phyloP scores from a whole-genome alignment of 441 rosid genomes.

The Jatropha podagrica region DNA sequence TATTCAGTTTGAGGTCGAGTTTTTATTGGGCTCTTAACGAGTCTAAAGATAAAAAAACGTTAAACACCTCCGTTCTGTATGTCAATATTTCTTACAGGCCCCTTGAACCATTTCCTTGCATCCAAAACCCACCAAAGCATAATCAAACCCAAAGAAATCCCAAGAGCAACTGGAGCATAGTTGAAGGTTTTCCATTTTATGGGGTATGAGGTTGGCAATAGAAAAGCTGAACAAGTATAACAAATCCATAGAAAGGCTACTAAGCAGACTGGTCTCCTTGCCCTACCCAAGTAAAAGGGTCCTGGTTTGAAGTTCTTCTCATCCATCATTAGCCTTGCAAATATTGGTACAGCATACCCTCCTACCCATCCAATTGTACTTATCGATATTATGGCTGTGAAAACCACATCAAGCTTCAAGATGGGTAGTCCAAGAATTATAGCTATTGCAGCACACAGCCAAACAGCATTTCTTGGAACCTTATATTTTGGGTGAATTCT shows the following conservation, averaged over 20 bases:
- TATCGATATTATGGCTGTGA: constrained; percentile 58
- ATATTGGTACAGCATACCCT: constrained; percentile 57
- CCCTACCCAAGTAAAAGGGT: constrained; percentile 55
- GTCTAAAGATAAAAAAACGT: too few relatives aligned
- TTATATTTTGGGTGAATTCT: constrained; percentile 50
- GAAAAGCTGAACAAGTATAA: constrained; percentile 53
- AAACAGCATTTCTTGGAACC: constrained; percentile 59
- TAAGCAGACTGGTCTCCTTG: constrained; percentile 51
- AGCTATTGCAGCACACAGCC: constrained; percentile 55
- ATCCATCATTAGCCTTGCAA: constrained; percentile 46
- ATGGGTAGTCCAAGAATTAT: constrained; percentile 59
- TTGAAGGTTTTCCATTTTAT: constrained; percentile 48
- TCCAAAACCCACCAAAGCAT: constrained; percentile 59
- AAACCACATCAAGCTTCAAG: constrained; percentile 47
- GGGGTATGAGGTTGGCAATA: constrained; percentile 53
- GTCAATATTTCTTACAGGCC: constrained; percentile 56
- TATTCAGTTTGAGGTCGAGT: too few relatives aligned
- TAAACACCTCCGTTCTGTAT: not conserved
- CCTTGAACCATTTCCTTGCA: constrained; percentile 63
- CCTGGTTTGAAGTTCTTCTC: constrained; percentile 57
- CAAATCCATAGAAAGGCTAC: constrained; percentile 64
- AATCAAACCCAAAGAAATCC: constrained; percentile 33
- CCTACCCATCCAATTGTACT: constrained; percentile 68
- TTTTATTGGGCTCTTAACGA: too few relatives aligned
- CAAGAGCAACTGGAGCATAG: constrained; percentile 59